phyloP scores from a whole-genome alignment of 768 basidiomycete genomes.

The Amanita thiersii region DNA sequence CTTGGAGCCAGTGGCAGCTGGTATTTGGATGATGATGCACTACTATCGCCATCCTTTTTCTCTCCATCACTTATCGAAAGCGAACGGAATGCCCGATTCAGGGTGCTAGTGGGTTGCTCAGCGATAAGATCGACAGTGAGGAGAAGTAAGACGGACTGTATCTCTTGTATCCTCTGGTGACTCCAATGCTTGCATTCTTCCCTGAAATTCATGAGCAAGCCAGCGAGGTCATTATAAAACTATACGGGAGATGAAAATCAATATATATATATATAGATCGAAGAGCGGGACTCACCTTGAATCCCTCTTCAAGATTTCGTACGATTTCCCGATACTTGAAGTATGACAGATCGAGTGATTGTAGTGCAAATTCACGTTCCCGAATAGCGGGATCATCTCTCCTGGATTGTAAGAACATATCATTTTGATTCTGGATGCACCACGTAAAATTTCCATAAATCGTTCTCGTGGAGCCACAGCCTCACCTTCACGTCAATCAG shows the following conservation, averaged over 20 bases:
- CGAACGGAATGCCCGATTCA: constrained; percentile 30
- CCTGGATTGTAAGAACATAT: constrained; percentile 65
- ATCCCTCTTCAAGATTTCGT: constrained; percentile 81
- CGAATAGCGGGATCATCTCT: constrained; percentile 72
- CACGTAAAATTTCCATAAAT: constrained; percentile 3
- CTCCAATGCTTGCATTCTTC: constrained; percentile 73
- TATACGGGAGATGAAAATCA: constrained; percentile 18
- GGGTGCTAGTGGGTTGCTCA: constrained; percentile 21
- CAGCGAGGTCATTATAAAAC: constrained; percentile 88
- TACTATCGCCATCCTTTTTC: neutral
- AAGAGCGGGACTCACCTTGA: constrained; percentile 44
- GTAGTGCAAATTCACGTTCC: constrained; percentile 74
- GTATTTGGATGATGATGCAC: neutral
- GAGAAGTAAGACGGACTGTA: constrained; percentile 44
- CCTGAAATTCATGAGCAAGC: constrained; percentile 65
- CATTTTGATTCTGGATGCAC: constrained; percentile 45
- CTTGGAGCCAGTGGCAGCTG: neutral
- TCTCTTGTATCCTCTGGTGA: constrained; percentile 60
- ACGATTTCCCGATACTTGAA: constrained; percentile 83
- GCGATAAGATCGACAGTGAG: constrained; percentile 9
- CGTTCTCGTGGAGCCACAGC: neutral
- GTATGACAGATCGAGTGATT: constrained; percentile 77
- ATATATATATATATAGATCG: neutral
- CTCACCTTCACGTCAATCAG: constrained; percentile 64
- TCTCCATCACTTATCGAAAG: constrained; percentile 1